phyloP scores from a whole-genome alignment of 768 basidiomycete genomes.

The Phylloporus rhodoxanthus region DNA sequence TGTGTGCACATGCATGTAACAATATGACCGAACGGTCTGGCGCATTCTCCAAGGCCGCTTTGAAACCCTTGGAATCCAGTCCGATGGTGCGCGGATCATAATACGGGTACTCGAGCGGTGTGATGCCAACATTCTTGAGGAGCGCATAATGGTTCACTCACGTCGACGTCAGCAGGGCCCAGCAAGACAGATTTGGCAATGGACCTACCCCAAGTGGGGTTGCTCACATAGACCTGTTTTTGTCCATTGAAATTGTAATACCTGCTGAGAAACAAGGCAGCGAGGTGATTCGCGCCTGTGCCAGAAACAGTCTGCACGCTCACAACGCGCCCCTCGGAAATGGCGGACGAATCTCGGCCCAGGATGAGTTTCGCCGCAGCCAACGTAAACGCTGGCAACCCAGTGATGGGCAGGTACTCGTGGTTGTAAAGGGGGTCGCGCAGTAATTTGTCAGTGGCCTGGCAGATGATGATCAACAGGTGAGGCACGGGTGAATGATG shows the following conservation, averaged over 20 bases:
- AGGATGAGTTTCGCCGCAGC: constrained; percentile 82
- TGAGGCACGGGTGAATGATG: neutral
- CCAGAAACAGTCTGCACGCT: constrained; percentile 94
- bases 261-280: constrained; percentile 73
- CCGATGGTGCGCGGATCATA: constrained; percentile 88
- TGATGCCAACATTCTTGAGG: constrained; percentile 84
- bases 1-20: constrained; percentile 93
- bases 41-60: constrained; percentile 53
- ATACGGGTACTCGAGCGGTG: constrained; percentile 87
- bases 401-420: constrained; percentile 89
- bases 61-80: constrained; percentile 71
- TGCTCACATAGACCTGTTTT: constrained; percentile 76
- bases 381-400: constrained; percentile 73
- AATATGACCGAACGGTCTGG: constrained; percentile 79
- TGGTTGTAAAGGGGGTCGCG: constrained; percentile 74
- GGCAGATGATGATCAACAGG: constrained; percentile 2
- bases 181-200: neutral
- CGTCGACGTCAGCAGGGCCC: neutral
- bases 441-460: constrained; percentile 73
- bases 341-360: constrained; percentile 61
- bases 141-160: constrained; percentile 86
- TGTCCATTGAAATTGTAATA: constrained; percentile 69
- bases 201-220: constrained; percentile 88
- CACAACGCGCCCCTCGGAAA: constrained; percentile 64
- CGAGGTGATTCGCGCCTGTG: constrained; percentile 93